These are phyloP conservation scores for Aspergillus clavatus DNA, from an alignment of 2,329 filamentous ascomycete genomes.

Conservation along the genomic window DNA sequence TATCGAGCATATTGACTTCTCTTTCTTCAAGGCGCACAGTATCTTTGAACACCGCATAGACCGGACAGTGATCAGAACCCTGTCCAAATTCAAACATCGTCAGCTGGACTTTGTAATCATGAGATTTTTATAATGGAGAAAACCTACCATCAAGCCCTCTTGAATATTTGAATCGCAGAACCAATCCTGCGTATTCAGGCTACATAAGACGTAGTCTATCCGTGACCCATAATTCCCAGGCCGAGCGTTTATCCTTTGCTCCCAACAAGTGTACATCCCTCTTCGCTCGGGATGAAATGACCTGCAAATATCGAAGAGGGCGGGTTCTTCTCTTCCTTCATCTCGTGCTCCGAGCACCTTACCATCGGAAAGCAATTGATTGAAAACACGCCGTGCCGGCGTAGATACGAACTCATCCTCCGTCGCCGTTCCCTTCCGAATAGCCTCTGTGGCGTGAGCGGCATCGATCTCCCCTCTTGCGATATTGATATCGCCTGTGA, in stretches of 20 bases:
- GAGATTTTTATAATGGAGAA: background rate
- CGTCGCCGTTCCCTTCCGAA: conserved; percentile 65
- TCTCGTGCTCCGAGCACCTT: conserved; percentile 62
- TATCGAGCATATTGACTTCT: conserved; percentile 57
- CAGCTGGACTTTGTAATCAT: conserved; percentile 10
- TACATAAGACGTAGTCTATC: conserved; percentile 91
- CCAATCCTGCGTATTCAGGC: conserved; percentile 71
- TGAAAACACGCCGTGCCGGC: conserved; percentile 72
- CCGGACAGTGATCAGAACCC: conserved; percentile 95
- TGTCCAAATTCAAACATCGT: conserved; percentile 20
- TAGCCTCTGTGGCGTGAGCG: conserved; percentile 65
- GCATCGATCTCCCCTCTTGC: conserved; percentile 65
- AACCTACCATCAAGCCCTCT: conserved; percentile 68
- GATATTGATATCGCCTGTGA: conserved; percentile 88
- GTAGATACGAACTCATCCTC: conserved; percentile 67
- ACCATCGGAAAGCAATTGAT: conserved; percentile 74
- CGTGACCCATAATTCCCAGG: conserved; percentile 88
- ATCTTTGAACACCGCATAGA: conserved; percentile 71
- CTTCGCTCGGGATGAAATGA: conserved; percentile 71
- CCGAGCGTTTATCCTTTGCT: conserved; percentile 90
- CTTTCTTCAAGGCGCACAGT: conserved; percentile 50
- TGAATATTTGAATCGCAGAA: conserved; percentile 80
- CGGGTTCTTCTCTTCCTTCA: conserved; percentile 61
- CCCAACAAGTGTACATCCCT: conserved; percentile 98
- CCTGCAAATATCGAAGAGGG: conserved; percentile 79